Conservation (phyloP, 2,329 filamentous ascomycete species). For the Albifimbria verrucaria region DNA sequence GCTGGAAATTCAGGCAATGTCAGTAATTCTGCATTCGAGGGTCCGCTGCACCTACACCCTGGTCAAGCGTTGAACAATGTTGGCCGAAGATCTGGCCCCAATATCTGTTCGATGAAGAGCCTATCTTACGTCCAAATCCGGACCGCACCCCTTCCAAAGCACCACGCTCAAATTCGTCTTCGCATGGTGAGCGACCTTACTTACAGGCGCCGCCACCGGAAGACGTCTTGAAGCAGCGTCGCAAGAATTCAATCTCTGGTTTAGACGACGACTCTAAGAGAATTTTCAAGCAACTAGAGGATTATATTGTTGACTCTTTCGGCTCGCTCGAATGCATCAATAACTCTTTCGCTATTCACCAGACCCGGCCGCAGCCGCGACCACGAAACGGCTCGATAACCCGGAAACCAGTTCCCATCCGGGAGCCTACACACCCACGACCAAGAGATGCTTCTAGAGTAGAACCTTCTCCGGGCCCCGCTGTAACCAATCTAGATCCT, state of each 20-base stretch:
- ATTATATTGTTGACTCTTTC: constrained; percentile 70
- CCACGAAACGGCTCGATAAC: constrained; percentile 20
- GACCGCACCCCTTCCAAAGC: constrained; percentile 9
- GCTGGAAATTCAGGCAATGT: not conserved
- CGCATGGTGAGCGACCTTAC: constrained; percentile 36
- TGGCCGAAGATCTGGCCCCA: constrained; percentile 9
- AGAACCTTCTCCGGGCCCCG: not conserved
- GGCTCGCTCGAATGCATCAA: constrained; percentile 71
- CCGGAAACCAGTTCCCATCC: constrained; percentile 19
- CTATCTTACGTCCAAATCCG: constrained; percentile 31
- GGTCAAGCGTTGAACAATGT: not conserved
- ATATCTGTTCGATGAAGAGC: constrained; percentile 35
- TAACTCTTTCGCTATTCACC: constrained; percentile 61
- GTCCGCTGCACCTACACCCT: not conserved
- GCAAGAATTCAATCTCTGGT: constrained; percentile 12
- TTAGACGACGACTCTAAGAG: constrained; percentile 41
- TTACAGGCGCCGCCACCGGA: constrained; percentile 14
- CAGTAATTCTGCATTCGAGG: not conserved
- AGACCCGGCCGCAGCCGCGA: constrained; percentile 29
- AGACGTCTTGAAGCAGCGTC: constrained; percentile 10
- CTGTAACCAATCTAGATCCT: constrained; percentile 59
- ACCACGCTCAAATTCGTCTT: constrained; percentile 41
- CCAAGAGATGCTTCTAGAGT: not conserved
- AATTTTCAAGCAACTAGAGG: constrained; percentile 74
- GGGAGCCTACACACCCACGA: constrained; percentile 14